A percentile compares a stretch with the other conserved stretches of the same genome.
Evolutionary conservation across 805 yeast species (phyloP).

Genomic region (Cyberlindnera euphorbiae): DNA sequence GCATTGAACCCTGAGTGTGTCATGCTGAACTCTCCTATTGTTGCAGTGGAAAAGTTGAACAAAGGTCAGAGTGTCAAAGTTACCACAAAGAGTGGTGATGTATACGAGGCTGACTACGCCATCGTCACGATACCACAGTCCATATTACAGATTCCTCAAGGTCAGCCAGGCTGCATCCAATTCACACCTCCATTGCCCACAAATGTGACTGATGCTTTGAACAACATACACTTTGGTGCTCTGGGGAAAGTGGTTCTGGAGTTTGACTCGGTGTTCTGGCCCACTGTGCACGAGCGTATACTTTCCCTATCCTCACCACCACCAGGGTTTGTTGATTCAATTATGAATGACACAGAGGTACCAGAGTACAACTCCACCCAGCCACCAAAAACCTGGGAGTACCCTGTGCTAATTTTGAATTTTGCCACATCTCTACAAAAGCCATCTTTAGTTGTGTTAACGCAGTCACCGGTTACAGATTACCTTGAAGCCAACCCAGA

Average conservation of each 20-base stretch:
- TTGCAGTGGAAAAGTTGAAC: slow-evolving; percentile 33
- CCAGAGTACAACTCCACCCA: not conserved
- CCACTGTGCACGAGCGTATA: slow-evolving; percentile 44
- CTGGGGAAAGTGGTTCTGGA: slow-evolving; percentile 72
- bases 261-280: slow-evolving; percentile 62
- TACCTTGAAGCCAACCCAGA: slow-evolving; percentile 45
- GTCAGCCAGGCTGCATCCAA: slow-evolving; percentile 40
- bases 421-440: slow-evolving; percentile 42
- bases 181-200: slow-evolving; percentile 57
- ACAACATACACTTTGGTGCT: slow-evolving; percentile 54
- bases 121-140: slow-evolving; percentile 80
- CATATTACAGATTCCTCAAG: slow-evolving; percentile 38
- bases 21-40: slow-evolving; percentile 38
- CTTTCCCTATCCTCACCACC: slow-evolving; percentile 39
- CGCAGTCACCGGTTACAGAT: slow-evolving; percentile 72
- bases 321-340: slow-evolving; percentile 12
- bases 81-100: slow-evolving; percentile 28
- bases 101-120: slow-evolving; percentile 45
- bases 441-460: slow-evolving; percentile 59
- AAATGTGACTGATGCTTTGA: slow-evolving; percentile 38
- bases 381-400: slow-evolving; percentile 44
- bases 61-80: slow-evolving; percentile 21
- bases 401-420: slow-evolving; percentile 61
- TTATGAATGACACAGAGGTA: slow-evolving; percentile 6
- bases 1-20: slow-evolving; percentile 38